These are phyloP conservation scores for Entomortierella lignicola DNA, from an alignment of 192 early-diverging fungal species.

Conservation along the genomic window DNA sequence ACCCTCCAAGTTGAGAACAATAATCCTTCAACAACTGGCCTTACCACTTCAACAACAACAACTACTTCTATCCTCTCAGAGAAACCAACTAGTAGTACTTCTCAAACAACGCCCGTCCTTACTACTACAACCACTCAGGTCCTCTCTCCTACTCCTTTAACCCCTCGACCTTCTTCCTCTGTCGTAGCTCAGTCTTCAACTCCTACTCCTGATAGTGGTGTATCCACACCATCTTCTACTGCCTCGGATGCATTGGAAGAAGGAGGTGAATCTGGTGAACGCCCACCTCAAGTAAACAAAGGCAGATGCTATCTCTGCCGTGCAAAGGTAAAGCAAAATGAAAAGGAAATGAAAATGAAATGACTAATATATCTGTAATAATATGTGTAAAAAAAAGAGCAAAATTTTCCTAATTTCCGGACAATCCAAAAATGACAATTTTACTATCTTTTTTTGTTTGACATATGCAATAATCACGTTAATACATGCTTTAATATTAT, in stretches of 20 bases:
- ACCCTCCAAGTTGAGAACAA: neutral
- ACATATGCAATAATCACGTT: neutral
- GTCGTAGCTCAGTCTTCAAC: conserved; percentile 8
- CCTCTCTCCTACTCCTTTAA: conserved; percentile 25
- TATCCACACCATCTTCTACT: conserved; percentile 47
- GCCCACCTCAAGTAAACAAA: conserved; percentile 72
- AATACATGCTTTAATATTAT: no score
- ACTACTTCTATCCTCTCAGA: conserved; percentile 23
- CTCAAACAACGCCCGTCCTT: conserved; percentile 6
- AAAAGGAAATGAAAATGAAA: no score
- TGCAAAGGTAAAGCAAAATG: no score
- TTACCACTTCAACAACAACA: neutral
- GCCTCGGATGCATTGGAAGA: conserved; percentile 33
- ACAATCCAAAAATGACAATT: neutral
- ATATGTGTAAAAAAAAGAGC: no score
- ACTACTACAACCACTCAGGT: conserved; percentile 10
- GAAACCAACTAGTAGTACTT: conserved; percentile 23
- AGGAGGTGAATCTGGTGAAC: conserved; percentile 58
- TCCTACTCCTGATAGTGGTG: conserved; percentile 19
- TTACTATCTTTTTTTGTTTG: neutral
- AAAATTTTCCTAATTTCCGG: no score
- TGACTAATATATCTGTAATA: no score
- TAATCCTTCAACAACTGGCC: neutral
- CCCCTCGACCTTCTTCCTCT: conserved; percentile 14
- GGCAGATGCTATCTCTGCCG: conserved; percentile 77